Evolutionary conservation across 129 eudicot species (phyloP).

Genomic region (Escallonia herrerae): DNA sequence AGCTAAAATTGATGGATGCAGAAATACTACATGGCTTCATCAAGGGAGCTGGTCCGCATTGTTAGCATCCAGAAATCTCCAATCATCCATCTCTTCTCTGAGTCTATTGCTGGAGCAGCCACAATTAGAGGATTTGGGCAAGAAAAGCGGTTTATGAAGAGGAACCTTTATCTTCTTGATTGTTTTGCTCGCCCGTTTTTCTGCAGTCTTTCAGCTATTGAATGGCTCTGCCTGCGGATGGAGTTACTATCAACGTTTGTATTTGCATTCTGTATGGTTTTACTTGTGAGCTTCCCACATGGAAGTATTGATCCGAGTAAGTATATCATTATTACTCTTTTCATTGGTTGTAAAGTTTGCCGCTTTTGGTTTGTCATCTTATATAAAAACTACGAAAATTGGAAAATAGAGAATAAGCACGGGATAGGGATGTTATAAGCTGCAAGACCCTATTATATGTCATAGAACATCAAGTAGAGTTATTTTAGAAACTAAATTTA

Average conservation of each 20-base stretch:
- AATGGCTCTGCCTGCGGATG: conserved; percentile 98
- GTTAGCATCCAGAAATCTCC: conserved; percentile 99
- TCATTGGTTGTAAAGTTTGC: too few species aligned
- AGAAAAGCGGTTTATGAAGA: conserved; percentile 94
- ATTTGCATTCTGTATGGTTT: conserved; percentile 84
- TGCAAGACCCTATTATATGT: too few species aligned
- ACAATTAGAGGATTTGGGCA: conserved; percentile 98
- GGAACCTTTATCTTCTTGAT: conserved; percentile 91
- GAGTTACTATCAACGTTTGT: conserved; percentile 92
- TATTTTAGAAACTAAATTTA: too few species aligned
- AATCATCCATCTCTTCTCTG: conserved; percentile 80
- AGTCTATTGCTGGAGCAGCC: conserved; percentile 97
- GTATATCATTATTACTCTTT: conserved; percentile 11
- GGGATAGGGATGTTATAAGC: too few species aligned
- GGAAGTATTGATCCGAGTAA: conserved; percentile 94
- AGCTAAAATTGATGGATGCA: conserved; percentile 30
- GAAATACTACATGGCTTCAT: conserved; percentile 99
- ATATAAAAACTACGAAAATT: too few species aligned
- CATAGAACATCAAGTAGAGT: too few species aligned
- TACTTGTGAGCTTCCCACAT: conserved; percentile 93
- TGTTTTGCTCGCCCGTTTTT: conserved; percentile 97
- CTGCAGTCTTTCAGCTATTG: conserved; percentile 95
- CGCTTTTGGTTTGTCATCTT: too few species aligned
- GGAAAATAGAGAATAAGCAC: too few species aligned
- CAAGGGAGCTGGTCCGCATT: conserved; percentile 91